phyloP scores from a whole-genome alignment of 2,329 filamentous ascomycete genomes.

The Colletotrichum paranaense region DNA sequence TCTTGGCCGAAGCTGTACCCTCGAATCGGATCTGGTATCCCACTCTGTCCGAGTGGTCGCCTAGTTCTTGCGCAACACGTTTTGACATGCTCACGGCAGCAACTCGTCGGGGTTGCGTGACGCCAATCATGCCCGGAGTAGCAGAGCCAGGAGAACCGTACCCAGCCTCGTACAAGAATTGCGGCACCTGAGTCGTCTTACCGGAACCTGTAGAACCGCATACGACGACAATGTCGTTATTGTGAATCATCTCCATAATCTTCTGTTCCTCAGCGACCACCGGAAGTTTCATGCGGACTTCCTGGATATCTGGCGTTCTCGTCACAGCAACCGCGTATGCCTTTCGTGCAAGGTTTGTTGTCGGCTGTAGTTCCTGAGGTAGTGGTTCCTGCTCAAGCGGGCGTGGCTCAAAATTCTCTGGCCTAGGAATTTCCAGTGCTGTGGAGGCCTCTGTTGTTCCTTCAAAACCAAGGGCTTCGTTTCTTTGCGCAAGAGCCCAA shows the following conservation, averaged over 20 bases:
- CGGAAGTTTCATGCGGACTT: constrained; percentile 81
- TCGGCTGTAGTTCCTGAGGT: constrained; percentile 73
- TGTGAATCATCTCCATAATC: constrained; percentile 97
- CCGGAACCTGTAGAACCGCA: constrained; percentile 96
- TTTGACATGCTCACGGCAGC: constrained; percentile 97
- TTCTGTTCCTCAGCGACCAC: constrained; percentile 96
- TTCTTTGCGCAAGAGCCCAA: constrained; percentile 90
- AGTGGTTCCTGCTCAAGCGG: constrained; percentile 77
- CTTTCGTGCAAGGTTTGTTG: constrained; percentile 72
- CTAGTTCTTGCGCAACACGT: constrained; percentile 87
- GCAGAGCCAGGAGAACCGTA: constrained; percentile 83
- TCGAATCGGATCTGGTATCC: constrained; percentile 97
- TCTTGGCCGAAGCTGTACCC: constrained; percentile 81
- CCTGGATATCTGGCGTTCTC: constrained; percentile 79
- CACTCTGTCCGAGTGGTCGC: constrained; percentile 79
- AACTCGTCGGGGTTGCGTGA: constrained; percentile 94
- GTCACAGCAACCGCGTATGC: constrained; percentile 80
- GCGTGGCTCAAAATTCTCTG: constrained; percentile 73
- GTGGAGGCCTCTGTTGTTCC: constrained; percentile 56
- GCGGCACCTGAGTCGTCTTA: constrained; percentile 97
- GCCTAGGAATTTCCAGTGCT: constrained; percentile 63
- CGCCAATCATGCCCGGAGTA: constrained; percentile 90
- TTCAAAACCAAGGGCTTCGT: constrained; percentile 79
- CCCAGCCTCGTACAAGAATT: constrained; percentile 94
- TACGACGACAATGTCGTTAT: constrained; percentile 88